Percentiles rank a stretch among this genome's conserved stretches.
These are phyloP conservation scores for Serendipita sp. DNA, from an alignment of 768 basidiomycete species.

Conservation along the genomic window DNA sequence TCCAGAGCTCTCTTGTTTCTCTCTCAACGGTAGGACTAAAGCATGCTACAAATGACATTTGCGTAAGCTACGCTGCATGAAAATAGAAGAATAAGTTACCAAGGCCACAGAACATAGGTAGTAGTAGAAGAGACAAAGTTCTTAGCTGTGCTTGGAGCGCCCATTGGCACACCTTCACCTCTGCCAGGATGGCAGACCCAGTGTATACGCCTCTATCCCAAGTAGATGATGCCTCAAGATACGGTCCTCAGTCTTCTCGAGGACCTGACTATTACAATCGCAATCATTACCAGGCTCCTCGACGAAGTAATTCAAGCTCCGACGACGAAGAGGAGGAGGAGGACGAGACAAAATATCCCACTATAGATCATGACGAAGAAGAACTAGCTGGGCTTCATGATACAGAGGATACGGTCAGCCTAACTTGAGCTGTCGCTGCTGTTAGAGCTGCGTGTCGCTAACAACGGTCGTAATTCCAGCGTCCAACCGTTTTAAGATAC, in stretches of 20 bases:
- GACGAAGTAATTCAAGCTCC: neutral
- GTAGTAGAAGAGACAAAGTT: too few species aligned
- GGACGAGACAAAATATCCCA: conserved; percentile 11
- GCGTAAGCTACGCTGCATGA: too few species aligned
- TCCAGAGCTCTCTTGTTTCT: neutral
- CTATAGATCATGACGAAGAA: conserved; percentile 11
- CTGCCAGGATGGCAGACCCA: neutral
- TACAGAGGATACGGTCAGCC: conserved; percentile 15
- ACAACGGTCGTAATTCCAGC: neutral
- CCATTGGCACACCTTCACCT: too few species aligned
- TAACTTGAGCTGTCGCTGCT: neutral
- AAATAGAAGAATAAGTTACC: too few species aligned
- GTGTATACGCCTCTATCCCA: neutral
- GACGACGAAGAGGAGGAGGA: conserved; percentile 7
- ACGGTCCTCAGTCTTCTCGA: neutral
- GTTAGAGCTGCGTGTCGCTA: neutral
- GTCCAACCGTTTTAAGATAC: conserved; percentile 26
- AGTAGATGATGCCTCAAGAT: neutral
- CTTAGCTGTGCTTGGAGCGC: too few species aligned
- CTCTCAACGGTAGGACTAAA: neutral
- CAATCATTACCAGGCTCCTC: neutral
- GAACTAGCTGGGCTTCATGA: conserved; percentile 5
- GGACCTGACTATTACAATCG: neutral
- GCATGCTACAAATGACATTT: neutral
- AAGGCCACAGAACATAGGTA: too few species aligned